These are phyloP conservation scores for Trametes sp. DNA, from an alignment of 1,284 basidiomycete genomes.

Conservation along the genomic window DNA sequence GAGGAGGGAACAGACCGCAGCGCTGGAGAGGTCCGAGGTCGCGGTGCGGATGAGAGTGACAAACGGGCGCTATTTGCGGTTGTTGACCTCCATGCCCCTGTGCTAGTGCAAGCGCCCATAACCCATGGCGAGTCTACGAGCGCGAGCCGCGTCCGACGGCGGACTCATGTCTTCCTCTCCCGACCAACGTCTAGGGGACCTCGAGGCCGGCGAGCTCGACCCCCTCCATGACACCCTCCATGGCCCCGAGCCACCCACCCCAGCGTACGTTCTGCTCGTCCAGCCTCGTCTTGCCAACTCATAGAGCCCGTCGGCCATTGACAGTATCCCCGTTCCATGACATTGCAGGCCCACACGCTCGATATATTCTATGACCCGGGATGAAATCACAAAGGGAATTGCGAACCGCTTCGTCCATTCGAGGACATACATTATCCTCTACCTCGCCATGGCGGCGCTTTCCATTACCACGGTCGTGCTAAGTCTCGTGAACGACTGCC, in stretches of 20 bases:
- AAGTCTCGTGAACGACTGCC: slow-evolving; percentile 82
- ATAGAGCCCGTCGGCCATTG: slow-evolving; percentile 34
- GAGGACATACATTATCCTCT: slow-evolving; percentile 82
- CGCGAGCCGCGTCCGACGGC: slow-evolving; percentile 32
- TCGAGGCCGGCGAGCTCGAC: slow-evolving; percentile 46
- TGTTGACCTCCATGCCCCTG: slow-evolving; percentile 26
- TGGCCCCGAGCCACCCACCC: slow-evolving; percentile 23
- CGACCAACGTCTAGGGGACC: slow-evolving; percentile 43
- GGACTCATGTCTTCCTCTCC: slow-evolving; percentile 39
- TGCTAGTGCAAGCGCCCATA: slow-evolving; percentile 17
- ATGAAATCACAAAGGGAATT: slow-evolving; percentile 80
- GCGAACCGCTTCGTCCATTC: slow-evolving; percentile 90
- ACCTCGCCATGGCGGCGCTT: slow-evolving; percentile 88
- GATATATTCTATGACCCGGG: slow-evolving; percentile 80
- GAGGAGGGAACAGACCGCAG: slow-evolving; percentile 19
- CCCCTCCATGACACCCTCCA: slow-evolving; percentile 37
- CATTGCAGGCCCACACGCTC: slow-evolving; percentile 69
- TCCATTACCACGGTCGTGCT: slow-evolving; percentile 93
- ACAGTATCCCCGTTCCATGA: slow-evolving; percentile 34
- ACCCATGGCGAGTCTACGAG: slow-evolving; percentile 28
- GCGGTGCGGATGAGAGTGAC: slow-evolving; percentile 13
- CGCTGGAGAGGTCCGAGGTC: slow-evolving; percentile 5
- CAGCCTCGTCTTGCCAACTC: slow-evolving; percentile 36
- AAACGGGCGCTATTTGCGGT: slow-evolving; percentile 29
- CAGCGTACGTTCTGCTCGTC: slow-evolving; percentile 39